These are phyloP conservation scores for Draba incana DNA, from an alignment of 345 rosid genomes.

Conservation along the genomic window DNA sequence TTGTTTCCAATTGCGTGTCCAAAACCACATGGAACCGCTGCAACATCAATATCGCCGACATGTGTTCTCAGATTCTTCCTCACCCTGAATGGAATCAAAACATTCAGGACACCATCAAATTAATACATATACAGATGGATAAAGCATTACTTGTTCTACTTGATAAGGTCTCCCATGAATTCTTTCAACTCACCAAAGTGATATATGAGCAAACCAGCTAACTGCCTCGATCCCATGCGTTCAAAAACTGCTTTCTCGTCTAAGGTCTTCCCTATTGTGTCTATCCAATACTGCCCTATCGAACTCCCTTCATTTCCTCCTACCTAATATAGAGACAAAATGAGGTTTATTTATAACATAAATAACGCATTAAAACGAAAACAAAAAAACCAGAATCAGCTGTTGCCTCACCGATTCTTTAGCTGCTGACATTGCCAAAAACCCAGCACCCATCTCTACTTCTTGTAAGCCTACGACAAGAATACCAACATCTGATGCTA, in stretches of 20 bases:
- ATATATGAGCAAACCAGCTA: conserved; percentile 91
- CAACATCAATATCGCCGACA: conserved; percentile 96
- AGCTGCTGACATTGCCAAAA: conserved; percentile 99
- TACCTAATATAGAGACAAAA: conserved; percentile 62
- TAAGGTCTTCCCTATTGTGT: conserved; percentile 83
- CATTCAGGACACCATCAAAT: conserved; percentile 7
- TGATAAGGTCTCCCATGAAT: neutral
- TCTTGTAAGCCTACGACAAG: conserved; percentile 93
- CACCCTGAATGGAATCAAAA: no score
- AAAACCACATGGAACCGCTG: conserved; percentile 98
- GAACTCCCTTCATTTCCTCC: conserved; percentile 99
- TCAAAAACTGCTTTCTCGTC: conserved; percentile 83
- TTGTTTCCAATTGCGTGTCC: conserved; percentile 99
- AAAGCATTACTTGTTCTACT: neutral
- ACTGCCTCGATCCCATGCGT: conserved; percentile 97
- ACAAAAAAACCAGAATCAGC: neutral
- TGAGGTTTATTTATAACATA: conserved; percentile 10
- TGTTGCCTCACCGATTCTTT: conserved; percentile 87
- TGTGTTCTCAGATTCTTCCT: no score
- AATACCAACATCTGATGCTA: no score
- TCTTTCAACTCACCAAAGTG: conserved; percentile 73
- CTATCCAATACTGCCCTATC: conserved; percentile 93
- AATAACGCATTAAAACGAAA: neutral
- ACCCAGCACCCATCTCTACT: conserved; percentile 99
- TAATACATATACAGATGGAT: neutral